These are phyloP conservation scores for Oropetium thomaeum DNA, from an alignment of 176 grass and related monocot species.

Conservation along the genomic window DNA sequence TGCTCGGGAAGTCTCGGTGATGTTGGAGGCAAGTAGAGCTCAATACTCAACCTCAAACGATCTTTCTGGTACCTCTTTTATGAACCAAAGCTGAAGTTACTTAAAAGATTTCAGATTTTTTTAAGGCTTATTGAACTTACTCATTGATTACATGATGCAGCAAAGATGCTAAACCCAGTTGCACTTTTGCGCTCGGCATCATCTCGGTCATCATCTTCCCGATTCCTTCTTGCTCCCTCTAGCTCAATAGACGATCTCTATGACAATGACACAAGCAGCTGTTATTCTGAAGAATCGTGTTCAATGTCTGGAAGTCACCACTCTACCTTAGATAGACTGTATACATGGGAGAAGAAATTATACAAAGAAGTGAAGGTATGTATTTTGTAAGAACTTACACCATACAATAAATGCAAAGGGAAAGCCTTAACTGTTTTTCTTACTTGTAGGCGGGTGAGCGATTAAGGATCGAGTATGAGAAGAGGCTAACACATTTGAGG, in stretches of 20 bases:
- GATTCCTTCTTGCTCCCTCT: conserved; percentile 65
- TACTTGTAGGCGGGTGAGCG: conserved; percentile 64
- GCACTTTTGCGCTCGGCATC: conserved; percentile 71
- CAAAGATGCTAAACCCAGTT: conserved; percentile 77
- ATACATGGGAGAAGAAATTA: conserved; percentile 96
- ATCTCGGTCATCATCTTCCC: conserved; percentile 77
- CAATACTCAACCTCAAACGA: conserved; percentile 74
- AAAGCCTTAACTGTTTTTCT: conserved; percentile 27
- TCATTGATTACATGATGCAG: conserved; percentile 44
- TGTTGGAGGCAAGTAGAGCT: conserved; percentile 88
- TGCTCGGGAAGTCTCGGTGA: conserved; percentile 82
- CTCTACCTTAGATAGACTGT: conserved; percentile 89
- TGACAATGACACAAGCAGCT: conserved; percentile 79
- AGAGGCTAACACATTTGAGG: conserved; percentile 69
- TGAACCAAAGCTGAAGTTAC: conserved; percentile 25
- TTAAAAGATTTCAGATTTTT: conserved; percentile 39
- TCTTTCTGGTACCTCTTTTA: conserved; percentile 74
- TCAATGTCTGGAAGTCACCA: conserved; percentile 74
- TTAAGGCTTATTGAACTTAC: conserved; percentile 19
- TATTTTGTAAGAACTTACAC: conserved; percentile 5
- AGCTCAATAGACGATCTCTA: conserved; percentile 72
- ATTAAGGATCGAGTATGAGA: conserved; percentile 87
- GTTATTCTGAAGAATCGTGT: conserved; percentile 76
- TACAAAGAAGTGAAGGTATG: conserved; percentile 98
- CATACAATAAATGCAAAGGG: not conserved